phyloP scores from a whole-genome alignment of 805 yeast genomes.

The Kodamaea neixiangensis region DNA sequence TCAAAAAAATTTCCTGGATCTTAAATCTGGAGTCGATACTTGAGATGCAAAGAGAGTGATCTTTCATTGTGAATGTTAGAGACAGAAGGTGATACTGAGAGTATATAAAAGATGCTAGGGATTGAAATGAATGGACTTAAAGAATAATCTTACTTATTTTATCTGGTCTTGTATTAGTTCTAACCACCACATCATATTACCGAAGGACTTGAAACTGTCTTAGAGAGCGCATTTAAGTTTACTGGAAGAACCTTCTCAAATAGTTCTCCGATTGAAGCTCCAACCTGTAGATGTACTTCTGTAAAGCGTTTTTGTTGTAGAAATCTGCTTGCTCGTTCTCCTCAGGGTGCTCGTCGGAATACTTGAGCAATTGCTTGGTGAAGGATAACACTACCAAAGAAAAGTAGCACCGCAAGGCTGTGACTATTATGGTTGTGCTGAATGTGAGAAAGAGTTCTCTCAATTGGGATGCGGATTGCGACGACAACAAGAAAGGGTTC shows the following conservation, averaged over 20 bases:
- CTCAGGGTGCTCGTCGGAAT: constrained; percentile 23
- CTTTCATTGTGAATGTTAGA: background rate
- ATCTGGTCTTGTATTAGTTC: background rate
- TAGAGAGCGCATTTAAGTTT: background rate
- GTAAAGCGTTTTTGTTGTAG: constrained; percentile 5
- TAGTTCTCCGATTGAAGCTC: constrained; percentile 6
- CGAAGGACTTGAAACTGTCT: too few species aligned
- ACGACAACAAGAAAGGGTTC: constrained; percentile 22
- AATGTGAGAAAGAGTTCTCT: constrained; percentile 59
- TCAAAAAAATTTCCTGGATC: constrained; percentile 5
- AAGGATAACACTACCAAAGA: constrained; percentile 60
- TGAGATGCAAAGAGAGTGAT: background rate
- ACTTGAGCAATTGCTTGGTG: constrained; percentile 54
- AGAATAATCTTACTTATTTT: too few species aligned
- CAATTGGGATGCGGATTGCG: constrained; percentile 65
- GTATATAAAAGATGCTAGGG: too few species aligned
- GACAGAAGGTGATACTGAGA: too few species aligned
- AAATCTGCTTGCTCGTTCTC: constrained; percentile 12
- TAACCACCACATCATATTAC: background rate
- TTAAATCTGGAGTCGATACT: background rate
- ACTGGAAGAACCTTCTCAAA: constrained; percentile 5
- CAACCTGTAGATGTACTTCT: constrained; percentile 7
- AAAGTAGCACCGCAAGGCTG: constrained; percentile 57
- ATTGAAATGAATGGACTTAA: too few species aligned
- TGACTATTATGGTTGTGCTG: constrained; percentile 48